Conservation (phyloP, 2,329 filamentous ascomycete species). For the Pleurostoma richardsiae region DNA sequence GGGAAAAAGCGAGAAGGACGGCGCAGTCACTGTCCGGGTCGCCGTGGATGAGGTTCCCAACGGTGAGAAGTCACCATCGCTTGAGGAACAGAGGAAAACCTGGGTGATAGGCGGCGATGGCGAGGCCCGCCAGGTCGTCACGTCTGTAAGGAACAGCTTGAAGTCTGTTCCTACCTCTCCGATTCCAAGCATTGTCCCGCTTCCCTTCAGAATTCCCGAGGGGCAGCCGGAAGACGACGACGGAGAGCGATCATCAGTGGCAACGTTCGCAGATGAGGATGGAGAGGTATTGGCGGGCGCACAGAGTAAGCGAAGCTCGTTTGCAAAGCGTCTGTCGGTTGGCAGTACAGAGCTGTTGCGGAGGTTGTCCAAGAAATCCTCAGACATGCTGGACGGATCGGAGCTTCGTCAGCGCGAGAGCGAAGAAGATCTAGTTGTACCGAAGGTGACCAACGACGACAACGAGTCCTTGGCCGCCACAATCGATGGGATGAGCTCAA, state of each 20-base stretch:
- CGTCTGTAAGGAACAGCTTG: constrained; percentile 17
- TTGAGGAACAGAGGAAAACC: constrained; percentile 26
- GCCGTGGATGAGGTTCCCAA: constrained; percentile 41
- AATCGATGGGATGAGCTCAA: constrained; percentile 46
- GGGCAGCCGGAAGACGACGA: constrained; percentile 29
- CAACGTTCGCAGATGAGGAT: constrained; percentile 61
- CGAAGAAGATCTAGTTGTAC: constrained; percentile 39
- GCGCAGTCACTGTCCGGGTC: constrained; percentile 48
- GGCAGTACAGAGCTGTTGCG: constrained; percentile 39
- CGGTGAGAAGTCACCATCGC: constrained; percentile 11
- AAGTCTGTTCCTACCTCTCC: constrained; percentile 29
- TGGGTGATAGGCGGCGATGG: constrained; percentile 23
- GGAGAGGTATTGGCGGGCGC: constrained; percentile 30
- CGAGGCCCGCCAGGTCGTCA: constrained; percentile 19
- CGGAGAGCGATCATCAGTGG: constrained; percentile 60
- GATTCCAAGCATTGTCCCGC: constrained; percentile 52
- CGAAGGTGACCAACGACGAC: constrained; percentile 28
- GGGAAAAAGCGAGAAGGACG: constrained; percentile 33
- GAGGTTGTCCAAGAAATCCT: constrained; percentile 32
- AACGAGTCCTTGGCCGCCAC: constrained; percentile 53
- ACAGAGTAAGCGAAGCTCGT: constrained; percentile 26
- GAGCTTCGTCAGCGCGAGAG: constrained; percentile 24
- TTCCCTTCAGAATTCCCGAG: constrained; percentile 59
- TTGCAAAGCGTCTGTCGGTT: constrained; percentile 44
- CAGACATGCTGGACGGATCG: constrained; percentile 13